Evolutionary conservation across 495 filamentous ascomycete species (phyloP).

Genomic region (Cercophora samala): DNA sequence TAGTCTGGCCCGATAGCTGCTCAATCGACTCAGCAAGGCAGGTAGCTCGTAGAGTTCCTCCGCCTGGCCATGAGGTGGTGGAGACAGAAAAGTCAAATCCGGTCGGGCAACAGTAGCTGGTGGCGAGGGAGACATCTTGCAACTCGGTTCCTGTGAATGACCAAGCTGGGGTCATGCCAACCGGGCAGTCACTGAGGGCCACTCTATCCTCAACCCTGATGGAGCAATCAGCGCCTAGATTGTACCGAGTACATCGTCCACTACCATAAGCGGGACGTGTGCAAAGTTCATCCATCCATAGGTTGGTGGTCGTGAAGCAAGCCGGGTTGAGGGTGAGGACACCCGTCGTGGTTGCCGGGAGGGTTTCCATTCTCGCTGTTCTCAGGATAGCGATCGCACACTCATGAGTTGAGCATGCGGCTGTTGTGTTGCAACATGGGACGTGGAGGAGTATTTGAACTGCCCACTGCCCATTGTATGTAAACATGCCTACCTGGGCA

Average conservation of each 20-base stretch:
- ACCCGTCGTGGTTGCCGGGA: not conserved
- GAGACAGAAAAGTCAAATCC: not conserved
- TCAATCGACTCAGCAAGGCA: not conserved
- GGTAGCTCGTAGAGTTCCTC: not conserved
- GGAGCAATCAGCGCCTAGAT: not conserved
- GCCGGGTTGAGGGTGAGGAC: not conserved
- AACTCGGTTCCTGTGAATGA: not conserved
- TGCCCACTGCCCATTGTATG: not conserved
- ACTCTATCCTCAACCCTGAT: not conserved
- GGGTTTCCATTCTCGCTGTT: not conserved
- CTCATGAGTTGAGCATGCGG: not conserved
- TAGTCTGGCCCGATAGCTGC: not conserved
- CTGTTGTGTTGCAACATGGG: not conserved
- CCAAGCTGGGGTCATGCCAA: not conserved
- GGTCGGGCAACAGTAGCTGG: constrained; percentile 5
- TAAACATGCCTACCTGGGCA: not conserved
- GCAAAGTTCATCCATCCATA: not conserved
- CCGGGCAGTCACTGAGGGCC: not conserved
- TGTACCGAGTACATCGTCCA: no score
- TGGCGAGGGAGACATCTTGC: not conserved
- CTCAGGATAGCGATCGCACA: not conserved
- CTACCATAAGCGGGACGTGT: no score
- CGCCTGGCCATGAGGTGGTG: not conserved
- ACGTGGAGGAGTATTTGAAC: not conserved
- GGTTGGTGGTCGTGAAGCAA: not conserved